A percentile compares a stretch with the other conserved stretches of the same genome.
phyloP scores from a whole-genome alignment of 2,329 filamentous ascomycete genomes.

The Seiridium cupressi region DNA sequence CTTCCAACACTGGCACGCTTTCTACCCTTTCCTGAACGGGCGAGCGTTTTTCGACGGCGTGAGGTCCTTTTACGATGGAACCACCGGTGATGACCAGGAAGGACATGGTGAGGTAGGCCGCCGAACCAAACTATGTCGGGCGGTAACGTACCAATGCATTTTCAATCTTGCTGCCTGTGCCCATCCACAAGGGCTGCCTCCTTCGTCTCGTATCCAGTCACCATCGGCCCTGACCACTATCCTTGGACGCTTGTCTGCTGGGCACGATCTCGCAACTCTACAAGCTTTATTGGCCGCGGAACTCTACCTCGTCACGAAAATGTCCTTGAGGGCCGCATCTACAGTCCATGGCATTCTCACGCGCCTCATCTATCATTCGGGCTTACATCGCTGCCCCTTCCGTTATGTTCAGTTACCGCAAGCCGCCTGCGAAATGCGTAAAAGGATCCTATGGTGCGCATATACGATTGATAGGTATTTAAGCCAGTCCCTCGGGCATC shows the following conservation, averaged over 20 bases:
- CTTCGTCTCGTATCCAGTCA: conserved; percentile 33
- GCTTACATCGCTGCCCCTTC: conserved; percentile 44
- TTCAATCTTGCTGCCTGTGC: conserved; percentile 41
- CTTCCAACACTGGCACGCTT: conserved; percentile 50
- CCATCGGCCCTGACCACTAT: conserved; percentile 33
- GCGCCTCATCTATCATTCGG: conserved; percentile 46
- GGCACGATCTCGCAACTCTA: conserved; percentile 42
- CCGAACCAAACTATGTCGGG: conserved; percentile 24
- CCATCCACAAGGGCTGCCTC: conserved; percentile 28
- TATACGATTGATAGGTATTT: conserved; percentile 36
- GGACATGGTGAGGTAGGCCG: conserved; percentile 10
- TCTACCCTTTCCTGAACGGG: conserved; percentile 51
- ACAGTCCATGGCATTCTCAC: conserved; percentile 45
- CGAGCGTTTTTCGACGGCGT: conserved; percentile 45
- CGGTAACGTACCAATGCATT: conserved; percentile 46
- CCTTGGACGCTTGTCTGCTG: conserved; percentile 34
- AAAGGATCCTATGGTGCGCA: conserved; percentile 38
- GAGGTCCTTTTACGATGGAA: conserved; percentile 33
- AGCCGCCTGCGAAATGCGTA: conserved; percentile 30
- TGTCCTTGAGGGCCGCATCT: conserved; percentile 47
- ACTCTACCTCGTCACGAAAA: conserved; percentile 44
- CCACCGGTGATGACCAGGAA: not conserved
- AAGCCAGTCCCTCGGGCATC: conserved; percentile 33
- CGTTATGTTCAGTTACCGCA: conserved; percentile 43
- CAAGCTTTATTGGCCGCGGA: conserved; percentile 48